These are phyloP conservation scores for Crucibulum laeve DNA, from an alignment of 768 basidiomycete species.

Conservation along the genomic window DNA sequence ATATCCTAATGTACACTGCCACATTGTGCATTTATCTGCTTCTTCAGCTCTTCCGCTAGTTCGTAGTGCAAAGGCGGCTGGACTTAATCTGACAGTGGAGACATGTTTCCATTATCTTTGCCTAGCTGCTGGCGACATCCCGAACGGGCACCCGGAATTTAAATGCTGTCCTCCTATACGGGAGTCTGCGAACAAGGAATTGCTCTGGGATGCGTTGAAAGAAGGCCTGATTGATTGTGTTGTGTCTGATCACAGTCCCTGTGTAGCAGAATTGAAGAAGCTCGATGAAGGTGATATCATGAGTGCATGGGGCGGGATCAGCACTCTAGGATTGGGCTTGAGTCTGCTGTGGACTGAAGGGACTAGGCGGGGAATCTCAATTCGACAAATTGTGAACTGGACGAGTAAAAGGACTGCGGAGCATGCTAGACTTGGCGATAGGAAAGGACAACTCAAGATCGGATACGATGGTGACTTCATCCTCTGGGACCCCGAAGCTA, in stretches of 20 bases:
- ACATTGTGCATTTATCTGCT: constrained; percentile 95
- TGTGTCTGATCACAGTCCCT: constrained; percentile 96
- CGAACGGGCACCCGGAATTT: constrained; percentile 76
- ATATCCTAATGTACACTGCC: constrained; percentile 72
- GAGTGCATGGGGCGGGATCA: constrained; percentile 93
- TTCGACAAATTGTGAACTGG: constrained; percentile 73
- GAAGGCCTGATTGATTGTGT: constrained; percentile 88
- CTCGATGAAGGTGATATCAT: constrained; percentile 77
- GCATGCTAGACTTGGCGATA: constrained; percentile 66
- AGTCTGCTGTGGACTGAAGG: constrained; percentile 89
- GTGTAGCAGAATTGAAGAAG: constrained; percentile 76
- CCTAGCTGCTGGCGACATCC: constrained; percentile 69
- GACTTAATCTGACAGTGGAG: constrained; percentile 81
- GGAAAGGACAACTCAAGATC: constrained; percentile 68
- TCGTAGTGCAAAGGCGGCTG: constrained; percentile 58
- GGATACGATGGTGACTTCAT: constrained; percentile 87
- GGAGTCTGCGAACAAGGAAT: constrained; percentile 62
- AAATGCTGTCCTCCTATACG: constrained; percentile 97
- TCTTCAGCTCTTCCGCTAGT: constrained; percentile 76
- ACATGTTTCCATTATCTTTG: constrained; percentile 98
- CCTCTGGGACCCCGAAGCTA: constrained; percentile 60
- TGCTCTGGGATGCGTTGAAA: constrained; percentile 76
- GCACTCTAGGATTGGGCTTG: constrained; percentile 84
- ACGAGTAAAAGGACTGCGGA: constrained; percentile 66
- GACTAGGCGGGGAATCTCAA: constrained; percentile 46